Evolutionary conservation across 306 rosid species (phyloP).

Genomic region (Styphnolobium japonicum): DNA sequence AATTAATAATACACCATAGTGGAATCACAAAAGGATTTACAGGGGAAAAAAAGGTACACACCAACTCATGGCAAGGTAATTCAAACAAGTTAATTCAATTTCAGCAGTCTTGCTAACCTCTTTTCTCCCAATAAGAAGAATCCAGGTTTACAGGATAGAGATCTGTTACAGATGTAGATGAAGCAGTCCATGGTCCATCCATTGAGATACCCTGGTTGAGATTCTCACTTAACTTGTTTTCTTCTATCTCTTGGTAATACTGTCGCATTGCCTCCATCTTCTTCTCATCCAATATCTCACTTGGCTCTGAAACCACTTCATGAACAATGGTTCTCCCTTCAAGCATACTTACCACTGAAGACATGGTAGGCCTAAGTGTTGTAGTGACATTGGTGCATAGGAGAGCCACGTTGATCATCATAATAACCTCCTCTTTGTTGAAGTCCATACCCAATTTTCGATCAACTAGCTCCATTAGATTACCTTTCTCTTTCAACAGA

Average conservation of each 20-base stretch:
- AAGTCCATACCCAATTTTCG: slow-evolving; percentile 19
- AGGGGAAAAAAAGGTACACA: not conserved
- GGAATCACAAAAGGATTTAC: not conserved
- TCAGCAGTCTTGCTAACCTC: not conserved
- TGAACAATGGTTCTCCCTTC: slow-evolving; percentile 21
- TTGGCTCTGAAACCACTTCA: slow-evolving; percentile 8
- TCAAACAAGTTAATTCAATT: not conserved
- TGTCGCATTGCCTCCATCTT: slow-evolving; percentile 20
- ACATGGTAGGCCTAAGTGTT: slow-evolving; percentile 33
- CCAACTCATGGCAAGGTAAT: not conserved
- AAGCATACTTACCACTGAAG: slow-evolving; percentile 38
- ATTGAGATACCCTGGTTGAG: not conserved
- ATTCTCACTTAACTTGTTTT: not conserved
- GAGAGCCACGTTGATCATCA: slow-evolving; percentile 32
- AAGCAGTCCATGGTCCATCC: slow-evolving; percentile 23
- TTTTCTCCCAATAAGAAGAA: slow-evolving; percentile 29
- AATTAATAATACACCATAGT: not conserved
- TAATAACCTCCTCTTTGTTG: slow-evolving; percentile 24
- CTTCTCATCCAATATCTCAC: slow-evolving; percentile 26
- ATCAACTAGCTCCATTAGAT: slow-evolving; percentile 35
- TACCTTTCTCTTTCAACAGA: slow-evolving; percentile 30
- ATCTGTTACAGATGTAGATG: slow-evolving; percentile 26
- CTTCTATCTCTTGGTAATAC: not conserved
- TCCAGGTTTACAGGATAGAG: slow-evolving; percentile 16
- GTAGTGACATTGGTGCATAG: slow-evolving; percentile 32